These are phyloP conservation scores for Auriscalpium microsporum DNA, from an alignment of 768 basidiomycete species.

Conservation along the genomic window DNA sequence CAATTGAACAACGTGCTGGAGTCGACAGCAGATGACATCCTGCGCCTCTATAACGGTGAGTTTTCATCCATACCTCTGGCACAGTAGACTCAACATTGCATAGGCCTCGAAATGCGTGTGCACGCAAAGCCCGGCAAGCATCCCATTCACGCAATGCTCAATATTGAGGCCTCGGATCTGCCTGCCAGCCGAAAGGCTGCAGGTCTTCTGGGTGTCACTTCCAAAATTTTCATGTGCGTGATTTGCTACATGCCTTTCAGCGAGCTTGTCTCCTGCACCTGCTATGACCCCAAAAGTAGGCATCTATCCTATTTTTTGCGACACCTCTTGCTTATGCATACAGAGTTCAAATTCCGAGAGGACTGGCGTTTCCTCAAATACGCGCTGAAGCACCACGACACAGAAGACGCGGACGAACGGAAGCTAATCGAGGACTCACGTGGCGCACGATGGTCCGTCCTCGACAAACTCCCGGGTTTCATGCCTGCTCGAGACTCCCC, in stretches of 20 bases:
- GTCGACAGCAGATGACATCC: background rate
- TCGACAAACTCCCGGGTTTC: background rate
- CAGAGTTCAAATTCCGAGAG: background rate
- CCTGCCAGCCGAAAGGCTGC: background rate
- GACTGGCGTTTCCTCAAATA: background rate
- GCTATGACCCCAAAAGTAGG: background rate
- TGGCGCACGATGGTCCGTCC: background rate
- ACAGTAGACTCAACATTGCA: background rate
- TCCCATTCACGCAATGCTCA: background rate
- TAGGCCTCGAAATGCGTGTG: background rate
- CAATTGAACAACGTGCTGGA: background rate
- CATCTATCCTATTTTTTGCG: background rate
- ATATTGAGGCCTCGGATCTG: background rate
- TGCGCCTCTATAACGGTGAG: background rate
- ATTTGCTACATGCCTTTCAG: background rate
- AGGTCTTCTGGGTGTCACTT: background rate
- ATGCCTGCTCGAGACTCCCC: background rate
- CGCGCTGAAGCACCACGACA: background rate
- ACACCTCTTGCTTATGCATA: background rate
- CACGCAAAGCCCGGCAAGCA: background rate
- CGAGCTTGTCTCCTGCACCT: background rate
- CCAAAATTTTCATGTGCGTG: background rate
- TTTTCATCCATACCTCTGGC: background rate
- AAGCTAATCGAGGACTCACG: background rate
- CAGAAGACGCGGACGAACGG: background rate